Evolutionary conservation across 2,329 filamentous ascomycete genomes (phyloP).

Genomic region (Hypoxylon sp.): DNA sequence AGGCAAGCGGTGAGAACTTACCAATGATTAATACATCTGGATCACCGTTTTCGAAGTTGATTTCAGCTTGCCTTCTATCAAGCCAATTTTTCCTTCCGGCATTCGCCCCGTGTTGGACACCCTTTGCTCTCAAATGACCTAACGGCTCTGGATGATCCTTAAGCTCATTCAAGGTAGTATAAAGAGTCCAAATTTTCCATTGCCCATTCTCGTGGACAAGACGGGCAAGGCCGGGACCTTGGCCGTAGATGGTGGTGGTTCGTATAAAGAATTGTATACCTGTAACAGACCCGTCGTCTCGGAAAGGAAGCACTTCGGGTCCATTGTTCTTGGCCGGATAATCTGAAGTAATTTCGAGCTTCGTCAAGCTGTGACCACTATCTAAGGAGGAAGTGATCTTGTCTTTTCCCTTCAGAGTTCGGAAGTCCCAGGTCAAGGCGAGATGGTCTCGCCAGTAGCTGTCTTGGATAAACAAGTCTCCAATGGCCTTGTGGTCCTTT

Average conservation of each 20-base stretch:
- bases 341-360: slow-evolving; percentile 52
- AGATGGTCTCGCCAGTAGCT: slow-evolving; percentile 69
- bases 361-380: slow-evolving; percentile 44
- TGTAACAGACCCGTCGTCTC: slow-evolving; percentile 53
- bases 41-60: slow-evolving; percentile 55
- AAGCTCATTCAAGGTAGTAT: slow-evolving; percentile 58
- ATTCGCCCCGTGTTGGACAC: slow-evolving; percentile 58
- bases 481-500: slow-evolving; percentile 47
- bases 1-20: slow-evolving; percentile 33
- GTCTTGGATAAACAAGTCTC: slow-evolving; percentile 57
- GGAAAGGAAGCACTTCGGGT: slow-evolving; percentile 53
- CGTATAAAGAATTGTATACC: slow-evolving; percentile 61
- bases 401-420: slow-evolving; percentile 58
- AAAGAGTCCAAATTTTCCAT: slow-evolving; percentile 67
- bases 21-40: slow-evolving; percentile 67
- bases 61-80: slow-evolving; percentile 56
- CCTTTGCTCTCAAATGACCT: slow-evolving; percentile 53
- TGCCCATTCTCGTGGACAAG: slow-evolving; percentile 51
- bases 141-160: slow-evolving; percentile 55
- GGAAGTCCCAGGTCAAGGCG: slow-evolving; percentile 63
- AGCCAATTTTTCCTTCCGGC: slow-evolving; percentile 61
- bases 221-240: slow-evolving; percentile 59
- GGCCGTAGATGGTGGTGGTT: slow-evolving; percentile 56
- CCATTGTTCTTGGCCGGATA: slow-evolving; percentile 47
- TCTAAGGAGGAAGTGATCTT: slow-evolving; percentile 51